A percentile compares a stretch with the other conserved stretches of the same genome.
phyloP scores from a whole-genome alignment of 73 alveolate genomes.

The Uronychia setigera region DNA sequence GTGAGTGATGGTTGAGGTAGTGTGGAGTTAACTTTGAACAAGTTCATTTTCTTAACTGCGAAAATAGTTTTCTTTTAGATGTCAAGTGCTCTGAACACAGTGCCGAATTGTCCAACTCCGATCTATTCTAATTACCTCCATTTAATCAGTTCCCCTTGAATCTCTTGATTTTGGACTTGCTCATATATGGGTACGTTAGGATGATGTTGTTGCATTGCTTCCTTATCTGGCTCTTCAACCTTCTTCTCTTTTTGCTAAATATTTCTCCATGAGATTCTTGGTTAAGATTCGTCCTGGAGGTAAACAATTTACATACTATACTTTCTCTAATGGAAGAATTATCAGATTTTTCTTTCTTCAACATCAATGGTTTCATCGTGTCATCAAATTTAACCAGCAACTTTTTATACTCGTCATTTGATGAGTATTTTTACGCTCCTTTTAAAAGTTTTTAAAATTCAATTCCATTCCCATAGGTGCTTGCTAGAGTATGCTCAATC shows the following conservation, averaged over 20 bases:
- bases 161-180: neutral
- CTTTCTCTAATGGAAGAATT: neutral
- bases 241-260: neutral
- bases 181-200: neutral
- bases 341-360: neutral
- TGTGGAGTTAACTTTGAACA: too few relatives aligned
- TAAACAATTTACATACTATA: neutral
- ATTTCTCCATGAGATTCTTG: neutral
- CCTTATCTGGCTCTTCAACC: neutral
- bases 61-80: conserved; percentile 31
- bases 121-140: conserved; percentile 29
- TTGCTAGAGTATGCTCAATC: neutral
- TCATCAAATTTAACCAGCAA: neutral
- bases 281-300: neutral
- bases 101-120: conserved; percentile 54
- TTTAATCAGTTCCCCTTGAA: conserved; percentile 28
- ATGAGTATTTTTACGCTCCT: neutral
- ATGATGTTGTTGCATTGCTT: too few relatives aligned
- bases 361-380: neutral
- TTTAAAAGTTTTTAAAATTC: neutral
- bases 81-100: conserved; percentile 35
- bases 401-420: neutral
- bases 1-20: too few relatives aligned
- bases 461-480: neutral
- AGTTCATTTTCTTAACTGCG: too few relatives aligned